Evolutionary conservation across 2,329 filamentous ascomycete genomes (phyloP), one percentile per base, ranked within the genome.

Genomic region (Diaporthe amygdali): DNA sequence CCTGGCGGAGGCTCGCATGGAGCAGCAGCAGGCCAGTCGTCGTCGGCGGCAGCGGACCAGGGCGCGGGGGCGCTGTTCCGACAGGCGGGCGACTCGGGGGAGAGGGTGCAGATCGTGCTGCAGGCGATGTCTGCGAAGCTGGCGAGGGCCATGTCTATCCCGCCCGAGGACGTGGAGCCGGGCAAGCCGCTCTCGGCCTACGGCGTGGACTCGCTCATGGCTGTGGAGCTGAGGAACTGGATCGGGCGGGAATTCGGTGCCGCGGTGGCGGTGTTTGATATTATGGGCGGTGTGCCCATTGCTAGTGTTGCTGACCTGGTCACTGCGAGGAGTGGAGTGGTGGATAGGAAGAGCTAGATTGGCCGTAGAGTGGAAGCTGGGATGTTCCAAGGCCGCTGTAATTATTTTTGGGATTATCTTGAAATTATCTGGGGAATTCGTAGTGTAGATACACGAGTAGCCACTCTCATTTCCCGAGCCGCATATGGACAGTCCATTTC

Each of bases 191-290:
- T 81, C 1, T 77, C 78, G 1, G 77, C 79, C 4, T 81, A 79
- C 47, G 82, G 83, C 0, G 78, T 83, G 9, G 82, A 84, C 74
- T 83, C 82, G 1, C 78, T 86, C 0, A 79, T 86, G 34, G 84
- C 83, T 1, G 81, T 86, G 0, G 84, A 86, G 74, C 54, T 86
- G 39, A 74, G 84, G 2, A 83, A 82, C 41, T 85, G 83, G 83
- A 74, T 85, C 6, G 74, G 76, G 17, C 77, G 79, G 52, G 78
- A 78, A 10, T 79, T 81, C 68, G 77, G 77, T 0, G 79, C 79
- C 2, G 77, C 78, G 12, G 71, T 84, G 41, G 74, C 79, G 1
- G 78, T 82, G 9, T 82, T 84, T 71, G 80, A 83, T 15, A 81
- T 83, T 32, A 76, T 83, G 76, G 76, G 69, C 39, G 63, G 69